Conservation (phyloP, 768 basidiomycete species). For the Trametes punicea region DNA sequence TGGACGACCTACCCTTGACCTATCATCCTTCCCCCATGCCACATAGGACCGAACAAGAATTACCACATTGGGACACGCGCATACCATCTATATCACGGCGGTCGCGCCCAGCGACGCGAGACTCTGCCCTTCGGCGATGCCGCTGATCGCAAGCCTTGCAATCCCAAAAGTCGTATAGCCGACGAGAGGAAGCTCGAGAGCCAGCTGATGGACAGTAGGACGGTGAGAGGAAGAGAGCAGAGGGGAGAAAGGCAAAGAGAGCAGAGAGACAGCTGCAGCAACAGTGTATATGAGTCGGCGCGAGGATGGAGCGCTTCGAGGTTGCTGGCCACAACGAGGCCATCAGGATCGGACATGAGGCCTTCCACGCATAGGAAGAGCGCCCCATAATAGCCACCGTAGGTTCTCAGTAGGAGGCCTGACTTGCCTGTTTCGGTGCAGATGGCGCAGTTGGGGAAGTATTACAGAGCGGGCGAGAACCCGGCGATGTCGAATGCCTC, state of each 20-base stretch:
- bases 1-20: neutral
- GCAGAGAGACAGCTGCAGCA: neutral
- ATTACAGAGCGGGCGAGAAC: constrained; percentile 4
- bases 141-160: neutral
- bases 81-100: no score
- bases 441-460: neutral
- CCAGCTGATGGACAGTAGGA: neutral
- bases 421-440: neutral
- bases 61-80: neutral
- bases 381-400: constrained; percentile 5
- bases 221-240: neutral
- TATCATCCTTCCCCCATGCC: neutral
- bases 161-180: neutral
- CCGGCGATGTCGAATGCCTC: neutral
- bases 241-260: neutral
- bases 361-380: neutral
- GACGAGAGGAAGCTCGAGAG: neutral
- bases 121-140: neutral
- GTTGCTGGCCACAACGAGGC: constrained; percentile 12
- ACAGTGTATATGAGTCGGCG: constrained; percentile 11
- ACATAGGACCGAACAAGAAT: neutral
- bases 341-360: constrained; percentile 13
- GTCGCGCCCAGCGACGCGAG: neutral
- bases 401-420: constrained; percentile 9
- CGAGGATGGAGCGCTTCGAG: constrained; percentile 9